Evolutionary conservation across 768 basidiomycete genomes (phyloP), one percentile per base, ranked within the genome.

Genomic region (Austroboletus festivus): DNA sequence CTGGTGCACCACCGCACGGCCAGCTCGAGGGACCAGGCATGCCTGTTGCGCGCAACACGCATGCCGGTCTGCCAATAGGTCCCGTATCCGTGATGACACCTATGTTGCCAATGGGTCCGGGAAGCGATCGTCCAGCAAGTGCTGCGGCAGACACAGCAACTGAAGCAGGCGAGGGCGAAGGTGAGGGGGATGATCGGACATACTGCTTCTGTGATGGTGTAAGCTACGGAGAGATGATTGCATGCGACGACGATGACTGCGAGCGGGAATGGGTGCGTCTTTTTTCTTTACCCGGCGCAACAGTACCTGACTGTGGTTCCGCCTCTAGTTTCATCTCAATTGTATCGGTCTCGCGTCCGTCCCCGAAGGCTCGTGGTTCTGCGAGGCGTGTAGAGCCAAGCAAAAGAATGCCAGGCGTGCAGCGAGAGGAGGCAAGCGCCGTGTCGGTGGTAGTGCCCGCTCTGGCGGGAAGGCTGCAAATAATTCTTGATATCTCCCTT

Each of bases 161-260:
- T 2, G 80, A 75, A 33, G 81, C 75, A 15, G 76, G 61, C 1
- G 65, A 63, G 5, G 72, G 69, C 0, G 88, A 84, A 35, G 87
- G 77, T 5, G 78, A 76, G 40, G 75, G 71, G 16, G 78, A 78
- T 39, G 77, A 81, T 59, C 80, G 75, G 58, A 76, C 78, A 13
- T 95, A 97, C 62, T 97, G 93, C 69, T 77, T 84, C 73, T 97
- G 93, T 67, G 76, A 89, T 55, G 74, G 86, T 16, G 77, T 83
- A 51, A 92, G 89, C 60, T 93, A 86, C 58, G 93, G 93, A 31
- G 87, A 93, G 71, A 95, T 96, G 93, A 89, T 96, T 58, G 93
- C 85, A 20, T 96, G 93, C 65, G 93, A 96, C 65, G 89, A 85
- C 58, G 71, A 73, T 16, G 74, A 76, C 38, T 95, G 93, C 70